phyloP scores from a whole-genome alignment of 2,329 filamentous ascomycete genomes.

The Dryadomyces quercus-mongolicae region DNA sequence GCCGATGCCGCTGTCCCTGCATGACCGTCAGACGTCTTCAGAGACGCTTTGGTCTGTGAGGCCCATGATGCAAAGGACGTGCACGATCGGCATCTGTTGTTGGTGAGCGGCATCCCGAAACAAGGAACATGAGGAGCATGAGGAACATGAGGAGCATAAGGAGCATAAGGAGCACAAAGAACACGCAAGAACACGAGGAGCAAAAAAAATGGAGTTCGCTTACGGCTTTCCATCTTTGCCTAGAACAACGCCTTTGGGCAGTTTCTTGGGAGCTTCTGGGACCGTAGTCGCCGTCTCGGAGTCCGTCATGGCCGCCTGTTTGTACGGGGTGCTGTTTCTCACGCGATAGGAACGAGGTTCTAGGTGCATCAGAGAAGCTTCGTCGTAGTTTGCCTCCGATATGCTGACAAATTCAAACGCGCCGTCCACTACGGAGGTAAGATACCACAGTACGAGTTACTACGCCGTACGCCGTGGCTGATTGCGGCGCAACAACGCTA shows the following conservation, averaged over 20 bases:
- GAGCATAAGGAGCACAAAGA: too few relatives aligned
- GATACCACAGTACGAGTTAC: too few relatives aligned
- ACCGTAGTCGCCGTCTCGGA: constrained; percentile 13
- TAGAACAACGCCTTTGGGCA: constrained; percentile 61
- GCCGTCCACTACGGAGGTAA: constrained; percentile 2
- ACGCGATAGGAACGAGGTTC: neutral
- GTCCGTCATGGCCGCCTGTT: constrained; percentile 21
- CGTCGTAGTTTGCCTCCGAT: neutral
- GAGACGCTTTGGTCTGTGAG: constrained; percentile 34
- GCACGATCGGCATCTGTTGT: constrained; percentile 55
- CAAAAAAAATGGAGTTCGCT: constrained; percentile 21
- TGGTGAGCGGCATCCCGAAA: neutral
- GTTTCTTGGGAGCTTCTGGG: constrained; percentile 32
- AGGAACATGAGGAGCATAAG: constrained; percentile 3
- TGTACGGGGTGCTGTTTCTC: neutral
- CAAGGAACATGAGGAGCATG: too few relatives aligned
- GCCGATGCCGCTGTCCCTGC: constrained; percentile 18
- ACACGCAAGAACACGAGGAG: constrained; percentile 11
- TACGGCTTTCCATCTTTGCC: constrained; percentile 79
- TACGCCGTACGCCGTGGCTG: neutral
- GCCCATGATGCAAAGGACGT: constrained; percentile 54
- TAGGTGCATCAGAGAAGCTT: constrained; percentile 14
- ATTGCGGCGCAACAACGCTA: neutral
- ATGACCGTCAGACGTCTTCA: constrained; percentile 19
- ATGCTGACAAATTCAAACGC: neutral